phyloP scores from a whole-genome alignment of 352 stramenopile species.

The Phytophthora brassicae region DNA sequence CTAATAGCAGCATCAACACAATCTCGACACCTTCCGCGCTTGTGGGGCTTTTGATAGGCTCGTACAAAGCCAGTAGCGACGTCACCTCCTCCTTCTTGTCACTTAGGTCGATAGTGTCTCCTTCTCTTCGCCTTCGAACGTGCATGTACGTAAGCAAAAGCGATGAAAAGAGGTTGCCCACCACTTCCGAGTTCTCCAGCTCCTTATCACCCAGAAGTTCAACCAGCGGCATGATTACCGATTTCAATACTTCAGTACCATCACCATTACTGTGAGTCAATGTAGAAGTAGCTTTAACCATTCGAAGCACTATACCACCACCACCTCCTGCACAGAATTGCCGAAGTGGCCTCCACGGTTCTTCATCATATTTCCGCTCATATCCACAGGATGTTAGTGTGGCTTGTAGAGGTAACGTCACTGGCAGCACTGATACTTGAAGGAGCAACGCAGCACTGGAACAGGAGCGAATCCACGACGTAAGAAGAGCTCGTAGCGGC shows the following conservation, averaged over 20 bases:
- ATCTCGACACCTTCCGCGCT: slow-evolving; percentile 51
- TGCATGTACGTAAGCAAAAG: slow-evolving; percentile 81
- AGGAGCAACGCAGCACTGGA: slow-evolving; percentile 44
- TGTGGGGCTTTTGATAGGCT: slow-evolving; percentile 36
- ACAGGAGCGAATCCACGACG: slow-evolving; percentile 50
- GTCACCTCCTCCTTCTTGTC: neutral
- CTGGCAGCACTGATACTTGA: slow-evolving; percentile 57
- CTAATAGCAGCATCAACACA: slow-evolving; percentile 61
- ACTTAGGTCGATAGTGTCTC: neutral
- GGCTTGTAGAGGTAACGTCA: slow-evolving; percentile 39
- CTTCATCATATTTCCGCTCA: slow-evolving; percentile 23
- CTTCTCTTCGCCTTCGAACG: slow-evolving; percentile 35
- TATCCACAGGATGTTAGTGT: slow-evolving; percentile 33
- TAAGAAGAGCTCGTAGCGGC: slow-evolving; percentile 27
- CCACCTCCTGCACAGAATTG: slow-evolving; percentile 65
- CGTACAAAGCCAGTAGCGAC: slow-evolving; percentile 28
- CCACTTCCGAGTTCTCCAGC: slow-evolving; percentile 60
- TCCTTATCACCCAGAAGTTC: slow-evolving; percentile 64
- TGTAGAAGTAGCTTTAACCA: slow-evolving; percentile 4
- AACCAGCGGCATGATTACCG: slow-evolving; percentile 47
- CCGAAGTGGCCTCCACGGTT: slow-evolving; percentile 40
- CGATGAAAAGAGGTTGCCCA: slow-evolving; percentile 76
- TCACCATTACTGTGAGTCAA: slow-evolving; percentile 12
- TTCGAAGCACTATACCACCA: slow-evolving; percentile 56
- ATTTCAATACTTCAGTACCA: slow-evolving; percentile 29